Base-by-base conservation (phyloP, 2,329 filamentous ascomycete species). In the Verticillium albo-atrum region DNA sequence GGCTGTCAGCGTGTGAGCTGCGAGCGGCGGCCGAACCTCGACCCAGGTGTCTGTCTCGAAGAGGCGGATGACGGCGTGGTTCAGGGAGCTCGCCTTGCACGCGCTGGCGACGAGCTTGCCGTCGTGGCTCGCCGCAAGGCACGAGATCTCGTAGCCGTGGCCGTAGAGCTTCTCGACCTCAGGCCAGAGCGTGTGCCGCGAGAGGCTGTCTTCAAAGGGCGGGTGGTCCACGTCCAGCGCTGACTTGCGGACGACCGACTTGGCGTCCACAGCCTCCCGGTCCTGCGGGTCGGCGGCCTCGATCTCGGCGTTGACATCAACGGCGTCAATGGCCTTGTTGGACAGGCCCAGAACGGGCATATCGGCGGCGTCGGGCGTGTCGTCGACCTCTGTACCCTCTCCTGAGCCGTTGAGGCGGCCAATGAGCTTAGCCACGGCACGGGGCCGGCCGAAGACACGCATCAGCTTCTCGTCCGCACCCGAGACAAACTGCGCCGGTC, bases 391-490 rank as follows among this genome's bases (percentile, higher is more conserved):
- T 2, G 74, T 68, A 17, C 74, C 64, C 14, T 64, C 67, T 3
- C 58, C 64, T 12, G 92, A 86, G 5, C 83, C 86, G 63, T 88
- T 89, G 2, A 96, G 81, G 9, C 79, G 83, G 60, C 82, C 75
- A 3, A 97, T 82, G 65, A 98, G 82, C 20, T 83, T 80, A 0
- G 92, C 92, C 10, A 96, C 90, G 5, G 89, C 89, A 70, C 87
- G 90, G 6, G 95, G 95, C 74, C 97, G 88, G 68, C 90, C 88
- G 74, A 99, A 99, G 2, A 99, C 94, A 26, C 95, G 89, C 72
- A 99, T 85, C n/a, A 99, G 85, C 75, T 99, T 99, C 78, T 99
- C 95, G 65, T 99, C 95, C 3, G 95, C 95, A 6, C 95, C 95
- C 2, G 93, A 96, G 25, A 98, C 89, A 70, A 99, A 99, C 66